These are phyloP conservation scores for Saccharomycopsis schoenii DNA, from an alignment of 805 yeast species.

Conservation along the genomic window DNA sequence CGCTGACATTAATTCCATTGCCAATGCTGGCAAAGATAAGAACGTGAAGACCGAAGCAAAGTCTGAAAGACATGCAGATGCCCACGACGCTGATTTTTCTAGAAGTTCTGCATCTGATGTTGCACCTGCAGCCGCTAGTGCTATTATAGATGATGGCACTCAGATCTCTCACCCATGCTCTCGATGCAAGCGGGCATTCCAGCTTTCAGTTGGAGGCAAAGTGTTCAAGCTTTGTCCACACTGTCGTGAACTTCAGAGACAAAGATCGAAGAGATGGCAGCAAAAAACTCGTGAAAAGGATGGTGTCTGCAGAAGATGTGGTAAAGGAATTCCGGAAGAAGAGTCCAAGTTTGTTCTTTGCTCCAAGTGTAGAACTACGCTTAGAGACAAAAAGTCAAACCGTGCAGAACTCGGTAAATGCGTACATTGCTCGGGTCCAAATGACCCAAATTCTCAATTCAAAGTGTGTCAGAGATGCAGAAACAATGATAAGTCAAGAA, in stretches of 20 bases:
- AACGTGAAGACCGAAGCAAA: not conserved
- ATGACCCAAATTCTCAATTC: conserved; percentile 35
- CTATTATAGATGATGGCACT: not conserved
- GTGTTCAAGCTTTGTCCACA: conserved; percentile 50
- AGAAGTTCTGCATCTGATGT: not conserved
- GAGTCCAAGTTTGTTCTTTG: conserved; percentile 48
- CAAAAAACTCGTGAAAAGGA: conserved; percentile 45
- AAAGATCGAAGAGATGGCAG: conserved; percentile 58
- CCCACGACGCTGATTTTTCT: not conserved
- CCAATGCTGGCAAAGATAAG: not conserved
- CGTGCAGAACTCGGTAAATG: conserved; percentile 57
- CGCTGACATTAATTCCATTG: not conserved
- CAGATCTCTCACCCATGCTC: conserved; percentile 30
- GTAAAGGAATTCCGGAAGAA: conserved; percentile 40
- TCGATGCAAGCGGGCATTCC: conserved; percentile 51
- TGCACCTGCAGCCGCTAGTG: not conserved
- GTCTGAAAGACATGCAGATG: not conserved
- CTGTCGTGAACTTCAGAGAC: conserved; percentile 55
- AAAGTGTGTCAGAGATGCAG: conserved; percentile 63
- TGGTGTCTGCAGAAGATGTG: conserved; percentile 61
- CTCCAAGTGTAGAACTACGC: conserved; percentile 45
- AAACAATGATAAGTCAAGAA: conserved; percentile 46
- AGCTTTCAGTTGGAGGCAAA: conserved; percentile 34
- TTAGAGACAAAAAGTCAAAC: conserved; percentile 45
- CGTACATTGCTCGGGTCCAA: conserved; percentile 59